Conservation (phyloP, 352 stramenopile genomes). For the Phytophthora multivora region DNA sequence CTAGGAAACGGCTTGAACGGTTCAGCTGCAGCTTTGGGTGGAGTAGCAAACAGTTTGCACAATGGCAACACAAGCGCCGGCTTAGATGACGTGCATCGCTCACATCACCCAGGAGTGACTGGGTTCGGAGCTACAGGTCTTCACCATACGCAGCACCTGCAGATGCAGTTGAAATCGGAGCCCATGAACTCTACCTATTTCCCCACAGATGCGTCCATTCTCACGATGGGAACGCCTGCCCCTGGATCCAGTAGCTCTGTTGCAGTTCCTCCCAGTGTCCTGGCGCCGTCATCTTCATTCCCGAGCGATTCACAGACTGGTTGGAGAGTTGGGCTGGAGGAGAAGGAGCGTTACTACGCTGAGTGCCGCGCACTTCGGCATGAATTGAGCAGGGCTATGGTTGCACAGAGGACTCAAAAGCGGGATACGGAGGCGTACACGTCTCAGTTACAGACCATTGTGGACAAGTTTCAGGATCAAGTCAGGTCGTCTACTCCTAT, state of each 20-base stretch:
- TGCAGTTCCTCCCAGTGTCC: constrained; percentile 27
- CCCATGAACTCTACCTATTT: constrained; percentile 75
- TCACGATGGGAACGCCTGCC: constrained; percentile 54
- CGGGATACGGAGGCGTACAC: constrained; percentile 42
- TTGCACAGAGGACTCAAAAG: constrained; percentile 53
- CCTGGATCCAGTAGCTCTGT: constrained; percentile 15
- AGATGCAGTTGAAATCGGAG: constrained; percentile 64
- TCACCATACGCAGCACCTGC: constrained; percentile 31
- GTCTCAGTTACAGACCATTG: constrained; percentile 55
- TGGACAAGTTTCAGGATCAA: constrained; percentile 64
- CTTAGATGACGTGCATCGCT: constrained; percentile 37
- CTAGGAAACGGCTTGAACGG: constrained; percentile 41
- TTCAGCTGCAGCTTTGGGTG: constrained; percentile 11
- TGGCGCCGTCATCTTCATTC: constrained; percentile 36
- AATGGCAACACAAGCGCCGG: constrained; percentile 21
- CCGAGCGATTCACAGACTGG: constrained; percentile 28
- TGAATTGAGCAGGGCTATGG: constrained; percentile 57
- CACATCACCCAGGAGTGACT: constrained; percentile 23
- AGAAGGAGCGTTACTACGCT: constrained; percentile 74
- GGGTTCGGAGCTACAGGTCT: constrained; percentile 22
- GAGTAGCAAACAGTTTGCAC: constrained; percentile 25
- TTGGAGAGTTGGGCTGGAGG: constrained; percentile 56
- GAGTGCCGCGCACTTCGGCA: constrained; percentile 69
- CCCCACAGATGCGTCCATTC: constrained; percentile 59
- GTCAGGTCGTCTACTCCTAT: constrained; percentile 36